Evolutionary conservation across 2,329 filamentous ascomycete genomes (phyloP).

Genomic region (Sclerotinia nivalis): DNA sequence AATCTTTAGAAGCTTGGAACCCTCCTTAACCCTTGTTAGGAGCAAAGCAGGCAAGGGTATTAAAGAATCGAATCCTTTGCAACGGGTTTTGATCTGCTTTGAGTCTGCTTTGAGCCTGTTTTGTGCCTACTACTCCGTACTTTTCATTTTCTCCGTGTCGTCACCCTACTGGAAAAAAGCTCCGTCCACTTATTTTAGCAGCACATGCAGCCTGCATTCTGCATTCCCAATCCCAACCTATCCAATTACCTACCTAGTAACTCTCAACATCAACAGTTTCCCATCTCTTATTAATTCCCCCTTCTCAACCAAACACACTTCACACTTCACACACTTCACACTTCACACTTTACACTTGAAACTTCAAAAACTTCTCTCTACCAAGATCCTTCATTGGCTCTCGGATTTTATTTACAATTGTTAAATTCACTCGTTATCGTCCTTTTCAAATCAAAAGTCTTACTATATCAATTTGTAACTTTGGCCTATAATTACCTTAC

Average conservation of each 20-base stretch:
- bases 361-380: no score
- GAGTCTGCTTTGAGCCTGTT: no score
- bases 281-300: background rate
- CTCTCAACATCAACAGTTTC: slow-evolving; percentile 15
- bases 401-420: background rate
- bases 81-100: no score
- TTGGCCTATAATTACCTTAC: background rate
- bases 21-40: background rate
- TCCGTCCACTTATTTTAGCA: background rate
- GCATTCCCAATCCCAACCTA: slow-evolving; percentile 9
- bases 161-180: slow-evolving; percentile 4
- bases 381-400: background rate
- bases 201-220: background rate
- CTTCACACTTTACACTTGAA: no score
- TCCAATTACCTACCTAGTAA: background rate
- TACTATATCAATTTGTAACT: background rate
- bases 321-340: no score
- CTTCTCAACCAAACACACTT: background rate
- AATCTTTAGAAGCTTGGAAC: background rate
- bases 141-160: background rate
- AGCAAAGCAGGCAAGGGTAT: background rate
- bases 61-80: no score
- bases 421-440: slow-evolving; percentile 17
- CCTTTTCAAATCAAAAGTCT: background rate
- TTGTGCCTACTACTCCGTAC: background rate